These are phyloP conservation scores for Orbilia brochopaga DNA, from an alignment of 2,329 filamentous ascomycete species.

Conservation along the genomic window DNA sequence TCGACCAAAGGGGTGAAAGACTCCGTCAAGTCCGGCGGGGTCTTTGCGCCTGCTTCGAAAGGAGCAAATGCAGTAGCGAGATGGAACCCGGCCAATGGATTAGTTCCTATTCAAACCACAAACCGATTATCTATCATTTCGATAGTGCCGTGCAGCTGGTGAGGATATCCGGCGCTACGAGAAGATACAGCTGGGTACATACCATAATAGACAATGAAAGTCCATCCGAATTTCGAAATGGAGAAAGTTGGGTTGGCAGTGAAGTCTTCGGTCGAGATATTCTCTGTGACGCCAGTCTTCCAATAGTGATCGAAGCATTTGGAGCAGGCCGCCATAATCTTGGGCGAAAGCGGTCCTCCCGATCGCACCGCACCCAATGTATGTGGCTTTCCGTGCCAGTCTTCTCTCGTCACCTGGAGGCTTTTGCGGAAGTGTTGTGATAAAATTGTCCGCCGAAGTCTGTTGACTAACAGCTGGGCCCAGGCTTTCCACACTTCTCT, in stretches of 20 bases:
- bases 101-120: slow-evolving; percentile 55
- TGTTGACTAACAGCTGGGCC: background rate
- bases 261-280: background rate
- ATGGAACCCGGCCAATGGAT: slow-evolving; percentile 66
- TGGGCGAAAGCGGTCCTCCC: slow-evolving; percentile 2
- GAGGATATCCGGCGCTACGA: background rate
- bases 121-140: background rate
- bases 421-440: slow-evolving; percentile 8
- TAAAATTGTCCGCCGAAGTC: background rate
- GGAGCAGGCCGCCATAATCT: background rate
- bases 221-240: slow-evolving; percentile 20
- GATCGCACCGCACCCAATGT: slow-evolving; percentile 11
- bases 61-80: slow-evolving; percentile 62
- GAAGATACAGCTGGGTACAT: background rate
- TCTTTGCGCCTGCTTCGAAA: background rate
- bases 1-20: slow-evolving; percentile 11
- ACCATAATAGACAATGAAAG: slow-evolving; percentile 37
- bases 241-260: slow-evolving; percentile 12
- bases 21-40: background rate
- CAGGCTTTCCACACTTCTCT: slow-evolving; percentile 20
- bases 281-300: background rate
- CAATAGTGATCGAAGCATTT: background rate
- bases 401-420: background rate
- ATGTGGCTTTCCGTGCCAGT: background rate
- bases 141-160: too few relatives aligned